phyloP scores from a whole-genome alignment of 208 protist genomes.

The Wallacemonas sp. region DNA sequence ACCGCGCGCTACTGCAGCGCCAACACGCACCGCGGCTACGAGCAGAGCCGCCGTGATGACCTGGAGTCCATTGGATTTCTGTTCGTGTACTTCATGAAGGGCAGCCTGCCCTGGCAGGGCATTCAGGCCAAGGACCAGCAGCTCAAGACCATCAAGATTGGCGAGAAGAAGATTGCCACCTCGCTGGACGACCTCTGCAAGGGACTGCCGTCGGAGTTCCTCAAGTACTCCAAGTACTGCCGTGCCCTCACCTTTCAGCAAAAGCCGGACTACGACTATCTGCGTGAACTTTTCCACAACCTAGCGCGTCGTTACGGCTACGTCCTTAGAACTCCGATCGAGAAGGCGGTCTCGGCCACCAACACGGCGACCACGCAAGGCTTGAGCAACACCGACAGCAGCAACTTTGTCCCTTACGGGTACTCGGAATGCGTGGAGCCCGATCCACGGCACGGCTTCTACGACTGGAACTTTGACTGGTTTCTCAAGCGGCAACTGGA shows the following conservation, averaged over 20 bases:
- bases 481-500: slow-evolving; percentile 72
- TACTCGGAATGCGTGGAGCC: slow-evolving; percentile 25
- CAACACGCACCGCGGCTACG: slow-evolving; percentile 99
- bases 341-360: slow-evolving; percentile 5
- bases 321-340: not conserved
- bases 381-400: slow-evolving; percentile 4
- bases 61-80: slow-evolving; percentile 94
- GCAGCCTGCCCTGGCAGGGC: slow-evolving; percentile 94
- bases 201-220: slow-evolving; percentile 64
- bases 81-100: slow-evolving; percentile 93
- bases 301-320: slow-evolving; percentile 40
- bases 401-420: not conserved
- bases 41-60: slow-evolving; percentile 95
- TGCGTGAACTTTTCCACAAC: slow-evolving; percentile 66
- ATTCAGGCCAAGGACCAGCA: slow-evolving; percentile 74
- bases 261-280: slow-evolving; percentile 79
- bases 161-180: slow-evolving; percentile 81
- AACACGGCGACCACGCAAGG: slow-evolving; percentile 11
- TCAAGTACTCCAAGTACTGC: slow-evolving; percentile 79
- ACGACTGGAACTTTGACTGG: slow-evolving; percentile 90
- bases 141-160: slow-evolving; percentile 81
- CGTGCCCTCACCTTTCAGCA: slow-evolving; percentile 71
- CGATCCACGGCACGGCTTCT: slow-evolving; percentile 36
- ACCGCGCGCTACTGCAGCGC: slow-evolving; percentile 99
- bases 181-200: slow-evolving; percentile 69